phyloP scores from a whole-genome alignment of 495 filamentous ascomycete species.

The Trichoderma gamsii region DNA sequence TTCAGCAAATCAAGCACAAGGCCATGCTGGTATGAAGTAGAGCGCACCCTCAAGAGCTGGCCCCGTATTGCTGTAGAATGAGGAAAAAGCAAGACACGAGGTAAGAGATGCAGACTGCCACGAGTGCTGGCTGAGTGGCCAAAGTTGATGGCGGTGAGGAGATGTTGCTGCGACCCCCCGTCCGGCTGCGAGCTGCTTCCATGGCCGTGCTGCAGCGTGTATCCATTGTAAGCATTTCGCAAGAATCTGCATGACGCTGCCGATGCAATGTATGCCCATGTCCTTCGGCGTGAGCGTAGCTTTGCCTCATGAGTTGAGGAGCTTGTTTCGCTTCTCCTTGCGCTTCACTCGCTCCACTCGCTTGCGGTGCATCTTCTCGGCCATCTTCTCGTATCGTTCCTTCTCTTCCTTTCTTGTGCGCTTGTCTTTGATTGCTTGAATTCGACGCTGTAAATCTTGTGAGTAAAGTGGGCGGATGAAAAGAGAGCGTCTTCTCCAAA shows the following conservation, averaged over 20 bases:
- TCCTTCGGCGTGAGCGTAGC: not conserved
- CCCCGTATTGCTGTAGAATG: not conserved
- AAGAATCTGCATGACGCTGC: not conserved
- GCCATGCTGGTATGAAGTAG: not conserved
- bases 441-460: slow-evolving; percentile 51
- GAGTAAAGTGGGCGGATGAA: not conserved
- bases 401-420: slow-evolving; percentile 86
- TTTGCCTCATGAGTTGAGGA: slow-evolving; percentile 71
- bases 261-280: not conserved
- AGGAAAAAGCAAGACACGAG: not conserved
- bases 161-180: not conserved
- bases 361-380: slow-evolving; percentile 95
- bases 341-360: slow-evolving; percentile 86
- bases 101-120: not conserved
- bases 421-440: slow-evolving; percentile 74
- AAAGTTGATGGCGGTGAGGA: not conserved
- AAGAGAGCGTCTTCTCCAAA: slow-evolving; percentile 15
- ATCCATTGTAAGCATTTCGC: not conserved
- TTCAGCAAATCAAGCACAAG: not conserved
- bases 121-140: not conserved
- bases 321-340: slow-evolving; percentile 95
- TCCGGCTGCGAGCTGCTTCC: not conserved
- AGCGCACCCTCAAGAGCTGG: not conserved
- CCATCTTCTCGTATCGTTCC: slow-evolving; percentile 88
- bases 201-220: not conserved